Percentiles rank a stretch among this genome's conserved stretches.
phyloP scores from a whole-genome alignment of 257 asterid species.

The Gynochthodes officinalis region DNA sequence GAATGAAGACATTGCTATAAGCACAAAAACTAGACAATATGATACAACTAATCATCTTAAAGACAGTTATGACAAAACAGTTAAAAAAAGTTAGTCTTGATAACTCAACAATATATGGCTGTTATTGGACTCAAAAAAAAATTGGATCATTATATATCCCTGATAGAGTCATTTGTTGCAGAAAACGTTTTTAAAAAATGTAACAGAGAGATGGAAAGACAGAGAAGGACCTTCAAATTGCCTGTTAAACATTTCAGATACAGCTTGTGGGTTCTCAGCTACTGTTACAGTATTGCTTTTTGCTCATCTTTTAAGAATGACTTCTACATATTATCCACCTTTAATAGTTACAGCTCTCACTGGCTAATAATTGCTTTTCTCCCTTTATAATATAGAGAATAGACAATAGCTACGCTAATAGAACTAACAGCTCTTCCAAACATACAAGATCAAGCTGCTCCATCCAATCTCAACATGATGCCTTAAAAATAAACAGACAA shows the following conservation, averaged over 20 bases:
- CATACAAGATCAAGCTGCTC: neutral
- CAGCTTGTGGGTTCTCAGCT: neutral
- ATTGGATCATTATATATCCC: neutral
- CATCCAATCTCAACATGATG: neutral
- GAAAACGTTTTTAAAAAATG: neutral
- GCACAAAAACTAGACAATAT: neutral
- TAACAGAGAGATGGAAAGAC: neutral
- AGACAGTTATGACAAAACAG: neutral
- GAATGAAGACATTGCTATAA: neutral
- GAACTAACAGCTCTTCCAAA: neutral
- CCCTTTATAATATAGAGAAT: neutral
- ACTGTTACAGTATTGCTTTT: neutral
- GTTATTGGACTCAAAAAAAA: too few species aligned
- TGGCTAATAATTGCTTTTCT: neutral
- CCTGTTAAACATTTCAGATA: neutral
- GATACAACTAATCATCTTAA: neutral
- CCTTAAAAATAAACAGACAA: neutral
- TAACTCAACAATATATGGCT: too few species aligned
- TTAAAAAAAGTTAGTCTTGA: too few species aligned
- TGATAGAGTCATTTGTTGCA: neutral
- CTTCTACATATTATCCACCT: neutral
- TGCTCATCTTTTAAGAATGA: neutral
- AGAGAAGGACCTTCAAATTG: neutral
- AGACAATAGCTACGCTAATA: neutral
- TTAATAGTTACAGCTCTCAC: neutral